Evolutionary conservation across 495 filamentous ascomycete species (phyloP), one percentile per base, ranked within the genome.

Genomic region (Choiromyces venosus): DNA sequence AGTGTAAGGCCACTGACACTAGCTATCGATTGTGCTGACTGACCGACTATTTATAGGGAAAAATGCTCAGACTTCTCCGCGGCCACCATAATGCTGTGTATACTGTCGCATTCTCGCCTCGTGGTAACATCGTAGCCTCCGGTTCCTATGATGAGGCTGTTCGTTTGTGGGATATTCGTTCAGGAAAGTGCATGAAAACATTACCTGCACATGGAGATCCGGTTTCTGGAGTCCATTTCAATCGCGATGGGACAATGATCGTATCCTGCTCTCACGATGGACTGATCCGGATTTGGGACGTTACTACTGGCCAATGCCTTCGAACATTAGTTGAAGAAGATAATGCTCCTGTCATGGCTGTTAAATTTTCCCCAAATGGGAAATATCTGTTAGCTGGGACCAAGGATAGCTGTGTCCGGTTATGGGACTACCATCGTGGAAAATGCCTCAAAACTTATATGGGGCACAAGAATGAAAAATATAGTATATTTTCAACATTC

Each of bases 51-150:
- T 38, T 37, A 46, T 21, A 76, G 83, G 85, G 90, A 85, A 76
- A 87, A 80, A 82, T 67, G 74, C 82, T 81, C 69, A 83, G 84
- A 35, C 89, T 91, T 10, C 86, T 97, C 75, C 82, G 89, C 39
- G 94, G 95, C 61, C 95, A 99, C 81, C 94, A 97, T 81, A 97
- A 94, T 81, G 97, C 97, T 84, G 90, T 99, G 65, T 97, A 94
- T 83, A 90, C 90, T 44, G 86, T 99, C 66, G 93, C 94, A 33
- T 99, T 97, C 83, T 92, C 92, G 21, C 95, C 96, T 1, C 97
- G 97, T 83, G 96, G 95, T 46, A 98, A 97, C 79, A 97, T 97
- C 78, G 87, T 99, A 25, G 95, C 91, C 46, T 94, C 91, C 72
- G 96, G 95, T 25, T 94, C 92, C 78, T 98, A 97, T 83, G 95